phyloP scores from a whole-genome alignment of 1,284 basidiomycete genomes.

The Taiwanofungus camphoratus region DNA sequence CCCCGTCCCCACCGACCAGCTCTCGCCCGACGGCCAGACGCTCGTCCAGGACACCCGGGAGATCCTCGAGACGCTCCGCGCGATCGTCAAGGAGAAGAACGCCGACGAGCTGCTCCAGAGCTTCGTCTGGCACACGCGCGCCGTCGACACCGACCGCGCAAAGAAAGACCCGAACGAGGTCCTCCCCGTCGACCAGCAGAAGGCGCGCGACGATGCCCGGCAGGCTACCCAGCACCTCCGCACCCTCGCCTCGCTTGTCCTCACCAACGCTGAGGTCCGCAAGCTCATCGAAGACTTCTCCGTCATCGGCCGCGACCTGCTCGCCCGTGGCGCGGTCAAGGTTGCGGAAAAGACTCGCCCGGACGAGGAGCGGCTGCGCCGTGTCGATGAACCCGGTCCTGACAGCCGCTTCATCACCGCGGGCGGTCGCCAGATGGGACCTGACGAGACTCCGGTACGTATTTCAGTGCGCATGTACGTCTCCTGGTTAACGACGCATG shows the following conservation, averaged over 20 bases:
- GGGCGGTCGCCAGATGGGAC: slow-evolving; percentile 41
- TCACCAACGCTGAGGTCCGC: slow-evolving; percentile 89
- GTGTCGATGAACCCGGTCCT: slow-evolving; percentile 68
- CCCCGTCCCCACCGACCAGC: slow-evolving; percentile 56
- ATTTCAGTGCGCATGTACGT: slow-evolving; percentile 38
- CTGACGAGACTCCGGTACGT: slow-evolving; percentile 26
- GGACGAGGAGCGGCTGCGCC: slow-evolving; percentile 51
- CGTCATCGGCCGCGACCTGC: slow-evolving; percentile 81
- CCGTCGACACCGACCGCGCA: slow-evolving; percentile 40
- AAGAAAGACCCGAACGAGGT: slow-evolving; percentile 41
- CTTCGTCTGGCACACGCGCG: slow-evolving; percentile 73
- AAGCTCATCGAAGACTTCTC: slow-evolving; percentile 83
- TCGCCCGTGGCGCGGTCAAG: slow-evolving; percentile 73
- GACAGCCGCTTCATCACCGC: slow-evolving; percentile 51
- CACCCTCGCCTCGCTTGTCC: slow-evolving; percentile 75
- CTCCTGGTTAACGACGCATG: slow-evolving; percentile 19
- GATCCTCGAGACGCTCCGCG: slow-evolving; percentile 63
- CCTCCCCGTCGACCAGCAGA: slow-evolving; percentile 48
- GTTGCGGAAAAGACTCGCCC: slow-evolving; percentile 74
- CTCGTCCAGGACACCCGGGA: slow-evolving; percentile 72
- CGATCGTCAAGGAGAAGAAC: slow-evolving; percentile 81
- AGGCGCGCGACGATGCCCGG: slow-evolving; percentile 55
- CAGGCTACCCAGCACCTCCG: slow-evolving; percentile 75
- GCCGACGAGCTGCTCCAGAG: slow-evolving; percentile 85
- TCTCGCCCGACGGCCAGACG: slow-evolving; percentile 73